Conservation (phyloP, 345 rosid genomes). For the Cardamine occulta region DNA sequence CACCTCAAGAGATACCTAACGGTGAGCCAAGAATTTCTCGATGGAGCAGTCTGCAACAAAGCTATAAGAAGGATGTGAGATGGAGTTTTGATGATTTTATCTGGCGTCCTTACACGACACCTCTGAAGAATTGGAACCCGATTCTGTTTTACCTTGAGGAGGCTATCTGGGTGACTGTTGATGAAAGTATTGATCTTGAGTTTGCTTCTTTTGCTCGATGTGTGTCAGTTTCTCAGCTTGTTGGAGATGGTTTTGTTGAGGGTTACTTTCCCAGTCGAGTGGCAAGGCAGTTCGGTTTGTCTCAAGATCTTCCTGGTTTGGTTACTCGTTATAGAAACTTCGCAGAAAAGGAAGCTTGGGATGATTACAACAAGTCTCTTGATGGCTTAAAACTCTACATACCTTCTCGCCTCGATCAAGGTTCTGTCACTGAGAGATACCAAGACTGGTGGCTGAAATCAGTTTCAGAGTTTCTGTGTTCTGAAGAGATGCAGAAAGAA, state of each 20-base stretch:
- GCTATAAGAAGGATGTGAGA: slow-evolving; percentile 14
- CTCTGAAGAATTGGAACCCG: slow-evolving; percentile 36
- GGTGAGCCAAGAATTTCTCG: slow-evolving; percentile 45
- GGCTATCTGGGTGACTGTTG: slow-evolving; percentile 40
- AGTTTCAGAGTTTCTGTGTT: slow-evolving; percentile 13
- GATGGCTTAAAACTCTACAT: slow-evolving; percentile 41
- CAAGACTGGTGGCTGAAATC: slow-evolving; percentile 54
- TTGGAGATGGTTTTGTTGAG: slow-evolving; percentile 49
- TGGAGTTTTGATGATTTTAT: slow-evolving; percentile 40
- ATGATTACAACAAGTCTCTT: slow-evolving; percentile 46
- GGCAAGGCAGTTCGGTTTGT: slow-evolving; percentile 63
- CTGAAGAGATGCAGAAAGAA: slow-evolving; percentile 10
- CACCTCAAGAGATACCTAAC: slow-evolving; percentile 11
- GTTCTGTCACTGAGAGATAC: slow-evolving; percentile 52
- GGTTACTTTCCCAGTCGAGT: slow-evolving; percentile 60
- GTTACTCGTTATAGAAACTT: slow-evolving; percentile 18
- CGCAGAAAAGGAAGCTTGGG: slow-evolving; percentile 32
- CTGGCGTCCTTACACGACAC: slow-evolving; percentile 59
- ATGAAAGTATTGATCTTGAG: slow-evolving; percentile 40
- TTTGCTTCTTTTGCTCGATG: slow-evolving; percentile 40
- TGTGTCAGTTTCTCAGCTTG: slow-evolving; percentile 49
- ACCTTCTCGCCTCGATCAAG: slow-evolving; percentile 47
- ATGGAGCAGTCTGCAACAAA: slow-evolving; percentile 39
- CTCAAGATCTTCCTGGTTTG: slow-evolving; percentile 55
- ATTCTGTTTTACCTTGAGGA: slow-evolving; percentile 40